Percentiles rank a stretch among this genome's conserved stretches.
These are phyloP conservation scores for Pichia gijzeniarum DNA, from an alignment of 805 yeast species.

Conservation along the genomic window DNA sequence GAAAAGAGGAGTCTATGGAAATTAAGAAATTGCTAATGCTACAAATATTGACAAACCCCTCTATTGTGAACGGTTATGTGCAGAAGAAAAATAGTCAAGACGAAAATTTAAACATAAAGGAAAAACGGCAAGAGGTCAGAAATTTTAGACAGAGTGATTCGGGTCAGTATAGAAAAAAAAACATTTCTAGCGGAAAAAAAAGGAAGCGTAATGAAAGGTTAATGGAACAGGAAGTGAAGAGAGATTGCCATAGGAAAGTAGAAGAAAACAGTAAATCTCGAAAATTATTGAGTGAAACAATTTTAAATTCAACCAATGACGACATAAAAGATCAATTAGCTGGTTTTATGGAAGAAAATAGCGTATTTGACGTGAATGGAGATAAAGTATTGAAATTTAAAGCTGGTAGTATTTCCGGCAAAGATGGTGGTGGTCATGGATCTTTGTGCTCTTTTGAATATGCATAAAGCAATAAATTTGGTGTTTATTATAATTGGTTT, in stretches of 20 bases:
- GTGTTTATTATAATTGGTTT: background rate
- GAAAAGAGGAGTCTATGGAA: constrained; percentile 6
- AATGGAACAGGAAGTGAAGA: background rate
- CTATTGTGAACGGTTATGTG: constrained; percentile 9
- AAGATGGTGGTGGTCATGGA: constrained; percentile 16
- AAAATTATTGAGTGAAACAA: background rate
- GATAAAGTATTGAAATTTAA: constrained; percentile 20
- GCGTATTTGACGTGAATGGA: constrained; percentile 19
- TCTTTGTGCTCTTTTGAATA: constrained; percentile 22
- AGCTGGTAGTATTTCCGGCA: constrained; percentile 9
- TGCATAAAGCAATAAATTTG: constrained; percentile 1
- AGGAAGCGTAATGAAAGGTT: background rate
- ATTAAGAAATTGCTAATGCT: constrained; percentile 24
- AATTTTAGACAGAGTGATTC: background rate
- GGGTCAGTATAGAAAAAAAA: background rate
- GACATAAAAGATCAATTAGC: constrained; percentile 18
- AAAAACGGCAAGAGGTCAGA: background rate
- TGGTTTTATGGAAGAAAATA: constrained; percentile 21
- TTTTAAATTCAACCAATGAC: background rate
- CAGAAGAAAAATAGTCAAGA: background rate
- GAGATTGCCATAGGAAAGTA: background rate
- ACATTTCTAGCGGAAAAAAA: background rate
- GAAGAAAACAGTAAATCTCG: background rate
- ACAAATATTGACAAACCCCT: constrained; percentile 24
- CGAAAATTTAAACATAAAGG: background rate